Percentiles rank a stretch among this genome's conserved stretches.
Conservation (phyloP, 2,329 filamentous ascomycete species). For the Sphaerulina populicola region DNA sequence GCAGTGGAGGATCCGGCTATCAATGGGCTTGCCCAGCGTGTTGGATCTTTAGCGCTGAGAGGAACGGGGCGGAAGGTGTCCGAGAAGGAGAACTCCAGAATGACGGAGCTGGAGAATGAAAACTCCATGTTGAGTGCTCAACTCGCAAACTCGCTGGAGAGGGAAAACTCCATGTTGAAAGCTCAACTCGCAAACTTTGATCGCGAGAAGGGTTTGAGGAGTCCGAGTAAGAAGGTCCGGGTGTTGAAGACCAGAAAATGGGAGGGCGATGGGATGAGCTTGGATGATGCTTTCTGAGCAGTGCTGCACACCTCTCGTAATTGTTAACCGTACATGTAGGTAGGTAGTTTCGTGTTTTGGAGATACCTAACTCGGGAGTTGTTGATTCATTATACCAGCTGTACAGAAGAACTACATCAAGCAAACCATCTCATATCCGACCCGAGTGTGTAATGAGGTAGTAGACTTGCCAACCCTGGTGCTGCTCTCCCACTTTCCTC, state of each 20-base stretch:
- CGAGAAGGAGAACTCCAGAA: constrained; percentile 16
- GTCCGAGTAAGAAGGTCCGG: constrained; percentile 44
- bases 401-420: neutral
- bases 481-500: no score
- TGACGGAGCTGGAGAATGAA: constrained; percentile 39
- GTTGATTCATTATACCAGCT: neutral
- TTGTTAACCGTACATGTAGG: neutral
- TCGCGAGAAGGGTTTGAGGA: constrained; percentile 35
- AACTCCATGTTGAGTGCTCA: constrained; percentile 37
- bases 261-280: constrained; percentile 33
- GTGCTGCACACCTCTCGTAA: neutral
- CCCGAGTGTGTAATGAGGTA: no score
- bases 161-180: constrained; percentile 40
- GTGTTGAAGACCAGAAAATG: constrained; percentile 45
- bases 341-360: neutral
- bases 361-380: neutral
- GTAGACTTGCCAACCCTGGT: no score
- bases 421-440: neutral
- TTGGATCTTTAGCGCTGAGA: constrained; percentile 9
- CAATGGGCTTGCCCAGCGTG: constrained; percentile 7
- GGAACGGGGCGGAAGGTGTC: constrained; percentile 14
- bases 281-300: constrained; percentile 19
- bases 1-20: constrained; percentile 2
- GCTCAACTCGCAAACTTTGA: constrained; percentile 35
- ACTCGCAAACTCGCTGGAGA: constrained; percentile 35